Conservation (phyloP, 78 protist species). For the Emiliania huxleyi region DNA sequence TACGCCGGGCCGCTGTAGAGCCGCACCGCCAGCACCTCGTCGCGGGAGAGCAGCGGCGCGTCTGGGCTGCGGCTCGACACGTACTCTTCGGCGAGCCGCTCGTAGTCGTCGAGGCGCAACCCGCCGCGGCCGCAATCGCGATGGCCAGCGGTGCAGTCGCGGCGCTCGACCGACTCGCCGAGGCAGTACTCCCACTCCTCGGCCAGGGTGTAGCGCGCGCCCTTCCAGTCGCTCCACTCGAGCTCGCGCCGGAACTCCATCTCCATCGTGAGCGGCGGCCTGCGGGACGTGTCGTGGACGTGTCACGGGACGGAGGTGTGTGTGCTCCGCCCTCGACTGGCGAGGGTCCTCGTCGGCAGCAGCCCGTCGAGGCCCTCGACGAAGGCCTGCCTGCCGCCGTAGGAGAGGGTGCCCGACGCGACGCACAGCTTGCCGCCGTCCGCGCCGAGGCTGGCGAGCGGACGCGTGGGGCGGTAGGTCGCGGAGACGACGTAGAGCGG, state of each 20-base stretch:
- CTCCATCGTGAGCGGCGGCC: conserved; percentile 12
- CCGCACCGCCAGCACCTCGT: conserved; percentile 23
- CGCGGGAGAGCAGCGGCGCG: neutral
- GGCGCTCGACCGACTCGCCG: neutral
- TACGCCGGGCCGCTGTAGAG: conserved; percentile 22
- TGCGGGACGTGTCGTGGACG: too few relatives aligned
- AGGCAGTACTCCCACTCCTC: neutral
- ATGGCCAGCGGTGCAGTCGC: neutral
- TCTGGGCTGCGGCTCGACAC: neutral
- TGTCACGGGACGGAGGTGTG: too few relatives aligned
- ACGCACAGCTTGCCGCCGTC: conserved; percentile 1
- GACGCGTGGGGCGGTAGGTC: neutral
- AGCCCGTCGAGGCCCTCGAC: neutral
- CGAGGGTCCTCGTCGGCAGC: neutral
- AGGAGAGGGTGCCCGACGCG: neutral
- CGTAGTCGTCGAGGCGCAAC: neutral
- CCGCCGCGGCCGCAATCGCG: neutral
- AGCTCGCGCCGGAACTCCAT: neutral
- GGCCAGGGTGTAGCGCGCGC: neutral
- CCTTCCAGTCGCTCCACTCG: neutral
- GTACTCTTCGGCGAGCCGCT: neutral
- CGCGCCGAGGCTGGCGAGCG: neutral
- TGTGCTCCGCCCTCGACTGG: neutral
- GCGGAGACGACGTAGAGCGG: neutral
- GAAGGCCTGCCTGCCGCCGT: neutral